These are phyloP conservation scores for Penicillium sp. DNA, from an alignment of 2,329 filamentous ascomycete species.

Conservation along the genomic window DNA sequence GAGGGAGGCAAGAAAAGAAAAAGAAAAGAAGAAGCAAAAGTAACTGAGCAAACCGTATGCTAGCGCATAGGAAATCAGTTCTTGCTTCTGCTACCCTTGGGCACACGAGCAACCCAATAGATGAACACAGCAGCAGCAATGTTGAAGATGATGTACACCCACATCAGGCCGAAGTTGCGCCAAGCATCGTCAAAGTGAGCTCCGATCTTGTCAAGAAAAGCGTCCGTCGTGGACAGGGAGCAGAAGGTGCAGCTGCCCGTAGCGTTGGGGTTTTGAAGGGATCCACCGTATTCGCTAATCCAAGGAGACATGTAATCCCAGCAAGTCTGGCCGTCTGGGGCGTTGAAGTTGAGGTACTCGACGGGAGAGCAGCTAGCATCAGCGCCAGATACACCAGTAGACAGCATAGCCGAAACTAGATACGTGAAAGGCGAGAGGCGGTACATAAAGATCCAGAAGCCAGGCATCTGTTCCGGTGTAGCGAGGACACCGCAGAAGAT, in stretches of 20 bases:
- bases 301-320: constrained; percentile 51
- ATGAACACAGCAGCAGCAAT: constrained; percentile 60
- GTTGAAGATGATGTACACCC: constrained; percentile 69
- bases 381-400: constrained; percentile 42
- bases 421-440: constrained; percentile 70
- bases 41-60: neutral
- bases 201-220: constrained; percentile 48
- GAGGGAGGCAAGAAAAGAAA: neutral
- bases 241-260: constrained; percentile 57
- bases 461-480: constrained; percentile 60
- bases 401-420: constrained; percentile 51
- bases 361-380: constrained; percentile 34
- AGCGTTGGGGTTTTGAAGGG: constrained; percentile 49
- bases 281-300: constrained; percentile 43
- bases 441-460: constrained; percentile 83
- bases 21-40: neutral
- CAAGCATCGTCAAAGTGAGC: constrained; percentile 58
- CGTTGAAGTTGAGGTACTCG: constrained; percentile 39
- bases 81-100: constrained; percentile 38
- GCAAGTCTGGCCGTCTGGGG: constrained; percentile 67
- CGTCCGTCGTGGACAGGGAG: constrained; percentile 49
- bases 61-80: neutral
- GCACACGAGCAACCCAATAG: constrained; percentile 68
- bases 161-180: constrained; percentile 73
- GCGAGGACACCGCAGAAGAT: constrained; percentile 63